A percentile compares a stretch with the other conserved stretches of the same genome.
Evolutionary conservation across 352 stramenopile genomes (phyloP).

Genomic region (Thraustotheca clavata): DNA sequence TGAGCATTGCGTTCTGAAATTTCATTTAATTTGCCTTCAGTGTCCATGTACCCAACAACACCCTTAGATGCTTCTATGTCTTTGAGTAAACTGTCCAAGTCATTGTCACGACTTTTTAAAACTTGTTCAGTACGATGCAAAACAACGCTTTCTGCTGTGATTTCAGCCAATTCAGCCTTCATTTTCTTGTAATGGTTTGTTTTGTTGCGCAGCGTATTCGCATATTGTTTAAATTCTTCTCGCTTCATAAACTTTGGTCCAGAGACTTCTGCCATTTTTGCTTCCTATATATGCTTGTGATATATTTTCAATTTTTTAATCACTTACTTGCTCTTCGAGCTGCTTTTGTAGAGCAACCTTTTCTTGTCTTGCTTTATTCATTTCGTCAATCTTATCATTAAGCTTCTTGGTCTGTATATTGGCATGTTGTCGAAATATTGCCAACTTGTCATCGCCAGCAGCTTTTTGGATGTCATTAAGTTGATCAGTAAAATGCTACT

Average conservation of each 20-base stretch:
- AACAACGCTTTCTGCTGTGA: conserved; percentile 85
- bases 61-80: conserved; percentile 80
- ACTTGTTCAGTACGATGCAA: conserved; percentile 88
- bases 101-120: conserved; percentile 74
- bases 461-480: conserved; percentile 61
- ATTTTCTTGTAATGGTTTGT: conserved; percentile 88
- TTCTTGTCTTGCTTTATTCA: conserved; percentile 58
- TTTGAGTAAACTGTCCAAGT: conserved; percentile 78
- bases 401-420: conserved; percentile 85
- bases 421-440: conserved; percentile 85
- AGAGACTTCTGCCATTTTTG: conserved; percentile 46
- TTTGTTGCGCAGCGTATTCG: conserved; percentile 83
- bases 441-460: conserved; percentile 83
- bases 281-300: conserved; percentile 24
- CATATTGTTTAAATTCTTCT: conserved; percentile 88
- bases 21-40: conserved; percentile 79
- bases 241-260: conserved; percentile 75
- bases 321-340: conserved; percentile 45
- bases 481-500: conserved; percentile 46
- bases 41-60: conserved; percentile 79
- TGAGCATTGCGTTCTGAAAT: conserved; percentile 82
- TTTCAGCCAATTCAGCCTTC: conserved; percentile 77
- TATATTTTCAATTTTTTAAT: not conserved
- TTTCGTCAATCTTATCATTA: conserved; percentile 80
- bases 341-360: conserved; percentile 50